Conservation (phyloP, 768 basidiomycete species). For the Auriculariales sp. region DNA sequence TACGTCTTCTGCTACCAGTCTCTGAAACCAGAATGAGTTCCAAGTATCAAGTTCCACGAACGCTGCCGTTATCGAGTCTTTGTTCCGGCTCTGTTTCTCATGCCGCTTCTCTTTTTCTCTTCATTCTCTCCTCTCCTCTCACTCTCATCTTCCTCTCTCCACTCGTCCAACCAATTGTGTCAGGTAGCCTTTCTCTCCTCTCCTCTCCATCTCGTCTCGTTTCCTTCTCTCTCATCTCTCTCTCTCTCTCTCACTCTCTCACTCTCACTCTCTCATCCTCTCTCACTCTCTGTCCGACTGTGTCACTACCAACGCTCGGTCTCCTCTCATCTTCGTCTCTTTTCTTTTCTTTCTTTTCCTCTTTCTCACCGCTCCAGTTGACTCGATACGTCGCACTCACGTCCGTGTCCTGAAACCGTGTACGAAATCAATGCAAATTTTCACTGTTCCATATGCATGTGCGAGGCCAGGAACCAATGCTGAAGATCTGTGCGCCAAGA, state of each 20-base stretch:
- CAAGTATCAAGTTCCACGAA: background rate
- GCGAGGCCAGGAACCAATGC: no score
- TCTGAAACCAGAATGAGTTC: background rate
- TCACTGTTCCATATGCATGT: no score
- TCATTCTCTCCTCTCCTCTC: conserved; percentile 1
- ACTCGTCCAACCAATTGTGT: conserved; percentile 6
- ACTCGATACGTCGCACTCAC: background rate
- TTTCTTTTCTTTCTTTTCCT: conserved; percentile 11
- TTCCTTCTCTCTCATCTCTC: conserved; percentile 3
- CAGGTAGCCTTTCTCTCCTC: conserved; percentile 2
- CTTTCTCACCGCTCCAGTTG: conserved; percentile 12
- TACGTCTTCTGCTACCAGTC: background rate
- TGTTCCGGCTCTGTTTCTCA: background rate
- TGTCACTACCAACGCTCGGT: conserved; percentile 11
- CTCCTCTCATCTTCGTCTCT: conserved; percentile 6
- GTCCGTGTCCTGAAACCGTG: no score
- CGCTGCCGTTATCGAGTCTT: background rate
- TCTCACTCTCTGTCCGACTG: conserved; percentile 13
- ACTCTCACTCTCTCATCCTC: conserved; percentile 11
- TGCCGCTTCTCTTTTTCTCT: background rate
- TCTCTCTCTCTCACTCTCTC: conserved; percentile 1
- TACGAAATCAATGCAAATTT: no score
- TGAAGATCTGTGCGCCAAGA: no score
- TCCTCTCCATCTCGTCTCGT: conserved; percentile 1
- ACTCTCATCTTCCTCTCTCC: conserved; percentile 24